Base-by-base conservation (phyloP, 257 asterid genomes). In the Pogostemon cablin region DNA sequence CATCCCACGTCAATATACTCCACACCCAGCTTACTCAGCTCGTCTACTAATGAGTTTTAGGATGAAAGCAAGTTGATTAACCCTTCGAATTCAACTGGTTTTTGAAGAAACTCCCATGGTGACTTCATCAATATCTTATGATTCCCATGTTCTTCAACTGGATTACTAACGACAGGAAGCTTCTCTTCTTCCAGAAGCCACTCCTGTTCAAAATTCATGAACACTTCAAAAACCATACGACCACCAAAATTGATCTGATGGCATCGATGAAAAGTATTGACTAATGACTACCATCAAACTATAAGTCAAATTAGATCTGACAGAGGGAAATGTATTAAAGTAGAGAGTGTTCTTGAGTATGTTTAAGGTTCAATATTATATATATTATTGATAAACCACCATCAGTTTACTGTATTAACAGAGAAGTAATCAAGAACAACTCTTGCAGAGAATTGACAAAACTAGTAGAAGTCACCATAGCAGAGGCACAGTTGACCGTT, bases 181-280 rank as follows among this genome's bases (percentile, higher is more conserved):
- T 71, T 89, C 81, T 84, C 98, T 84, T 91, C 98, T 88, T 85
- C 96, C 77, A 93, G 65, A 83, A 91, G 86, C 96, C 93, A 86
- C 68, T 87, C 95, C 96, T 93, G 71, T 71, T 55, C 71, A 48
- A 63, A 58, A 55, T 44, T 12, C 38, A 63, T 50, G 56, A 75
- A 57, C 50, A 11, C 37, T 2, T 46, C 50, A 46, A 46, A 46
- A 46, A 46, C 49, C 49, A 44, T 44, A 44, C 11, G 2, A 44
- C 49, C 9, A 40, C 6, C 43, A 40, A 6, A 40, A 11, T 49
- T 49, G 55, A n/a, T 49, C 2, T 17, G 25, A 11, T 50, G 34
- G 7, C 2, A 50, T 32, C 57, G n/a, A 12, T 12, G n/a, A 50
- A 50, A 50, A 15, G 17, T 15, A 15, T 15, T 15, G 17, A 15